These are phyloP conservation scores for Rutstroemia sp. DNA, from an alignment of 2,329 filamentous ascomycete species.

Conservation along the genomic window DNA sequence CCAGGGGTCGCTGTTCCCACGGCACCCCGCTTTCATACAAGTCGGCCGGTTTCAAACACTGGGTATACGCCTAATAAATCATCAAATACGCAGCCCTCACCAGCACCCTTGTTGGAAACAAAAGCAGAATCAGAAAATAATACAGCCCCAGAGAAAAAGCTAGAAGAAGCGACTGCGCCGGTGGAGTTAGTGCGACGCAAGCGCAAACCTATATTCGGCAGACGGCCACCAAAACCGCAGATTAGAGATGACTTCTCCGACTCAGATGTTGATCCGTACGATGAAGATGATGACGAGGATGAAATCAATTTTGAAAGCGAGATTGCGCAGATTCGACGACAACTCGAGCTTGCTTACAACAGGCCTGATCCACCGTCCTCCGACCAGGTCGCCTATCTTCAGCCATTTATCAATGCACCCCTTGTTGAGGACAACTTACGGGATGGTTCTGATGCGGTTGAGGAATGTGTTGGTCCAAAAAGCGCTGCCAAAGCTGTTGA, in stretches of 20 bases:
- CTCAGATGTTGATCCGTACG: constrained; percentile 26
- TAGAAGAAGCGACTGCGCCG: neutral
- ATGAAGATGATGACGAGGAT: constrained; percentile 23
- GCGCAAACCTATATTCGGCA: constrained; percentile 17
- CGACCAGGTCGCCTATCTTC: constrained; percentile 12
- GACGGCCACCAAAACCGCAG: constrained; percentile 12
- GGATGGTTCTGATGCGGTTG: neutral
- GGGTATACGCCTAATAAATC: neutral
- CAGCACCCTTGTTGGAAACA: neutral
- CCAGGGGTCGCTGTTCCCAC: constrained; percentile 24
- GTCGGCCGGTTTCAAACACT: neutral
- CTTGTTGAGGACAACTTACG: neutral
- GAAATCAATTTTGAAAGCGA: constrained; percentile 29
- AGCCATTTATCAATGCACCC: constrained; percentile 14
- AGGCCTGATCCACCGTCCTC: constrained; percentile 18
- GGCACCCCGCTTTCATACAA: constrained; percentile 18
- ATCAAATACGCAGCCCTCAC: neutral
- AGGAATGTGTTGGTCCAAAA: neutral
- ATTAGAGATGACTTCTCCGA: constrained; percentile 15
- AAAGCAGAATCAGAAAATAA: neutral
- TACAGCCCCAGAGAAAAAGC: neutral
- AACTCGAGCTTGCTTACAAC: constrained; percentile 15
- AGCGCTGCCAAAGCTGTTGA: neutral
- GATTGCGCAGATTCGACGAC: constrained; percentile 21
- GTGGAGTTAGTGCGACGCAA: constrained; percentile 3